These are phyloP conservation scores for Isabelozyma rhagii DNA, from an alignment of 805 yeast species.

Conservation along the genomic window DNA sequence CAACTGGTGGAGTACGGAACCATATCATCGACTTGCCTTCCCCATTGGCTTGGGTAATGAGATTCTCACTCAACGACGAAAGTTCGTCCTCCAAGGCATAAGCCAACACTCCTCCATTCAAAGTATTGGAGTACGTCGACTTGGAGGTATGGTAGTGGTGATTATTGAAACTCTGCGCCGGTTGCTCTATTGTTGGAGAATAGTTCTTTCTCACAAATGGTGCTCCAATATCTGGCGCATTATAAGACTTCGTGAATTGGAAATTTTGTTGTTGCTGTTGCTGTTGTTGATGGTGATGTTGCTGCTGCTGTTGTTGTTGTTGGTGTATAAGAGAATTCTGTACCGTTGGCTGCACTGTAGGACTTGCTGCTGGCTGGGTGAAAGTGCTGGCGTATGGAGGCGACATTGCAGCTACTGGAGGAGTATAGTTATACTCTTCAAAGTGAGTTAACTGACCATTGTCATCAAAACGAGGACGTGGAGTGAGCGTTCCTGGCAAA, in stretches of 20 bases:
- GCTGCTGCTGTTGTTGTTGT: constrained; percentile 16
- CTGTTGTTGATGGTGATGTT: constrained; percentile 10
- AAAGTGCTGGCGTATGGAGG: background rate
- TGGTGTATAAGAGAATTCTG: constrained; percentile 11
- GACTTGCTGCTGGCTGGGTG: constrained; percentile 1
- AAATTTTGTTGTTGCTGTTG: constrained; percentile 16
- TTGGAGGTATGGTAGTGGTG: constrained; percentile 26
- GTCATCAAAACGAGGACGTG: background rate
- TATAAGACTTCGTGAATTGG: constrained; percentile 50
- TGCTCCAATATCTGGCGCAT: constrained; percentile 89
- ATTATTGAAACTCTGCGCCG: constrained; percentile 1
- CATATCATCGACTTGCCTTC: constrained; percentile 41
- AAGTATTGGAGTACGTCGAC: constrained; percentile 32
- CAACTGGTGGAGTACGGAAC: constrained; percentile 66
- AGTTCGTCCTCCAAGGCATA: constrained; percentile 24
- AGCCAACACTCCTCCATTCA: constrained; percentile 38
- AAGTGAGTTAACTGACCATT: background rate
- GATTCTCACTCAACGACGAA: constrained; percentile 15
- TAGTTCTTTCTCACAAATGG: constrained; percentile 59
- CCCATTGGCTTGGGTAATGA: constrained; percentile 17
- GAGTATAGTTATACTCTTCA: background rate
- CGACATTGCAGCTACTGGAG: background rate
- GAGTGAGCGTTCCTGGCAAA: constrained; percentile 2
- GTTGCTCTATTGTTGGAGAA: constrained; percentile 7
- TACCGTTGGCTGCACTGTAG: constrained; percentile 3